Percentiles rank a stretch among this genome's conserved stretches.
phyloP scores from a whole-genome alignment of 441 rosid species.

The Pelargonium cotyledonis region DNA sequence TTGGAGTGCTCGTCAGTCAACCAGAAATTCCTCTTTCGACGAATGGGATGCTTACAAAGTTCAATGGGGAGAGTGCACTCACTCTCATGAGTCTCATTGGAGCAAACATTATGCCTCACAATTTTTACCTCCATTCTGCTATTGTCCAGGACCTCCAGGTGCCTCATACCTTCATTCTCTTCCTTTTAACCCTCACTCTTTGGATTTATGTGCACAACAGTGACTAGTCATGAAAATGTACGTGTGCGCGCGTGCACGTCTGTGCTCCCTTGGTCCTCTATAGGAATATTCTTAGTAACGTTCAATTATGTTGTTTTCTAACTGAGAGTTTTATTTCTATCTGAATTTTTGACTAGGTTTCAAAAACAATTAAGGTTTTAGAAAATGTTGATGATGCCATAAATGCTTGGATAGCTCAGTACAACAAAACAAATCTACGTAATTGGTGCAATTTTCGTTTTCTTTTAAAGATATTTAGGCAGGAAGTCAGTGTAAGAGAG shows the following conservation, averaged over 20 bases:
- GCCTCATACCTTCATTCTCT: slow-evolving; percentile 13
- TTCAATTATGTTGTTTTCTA: not conserved
- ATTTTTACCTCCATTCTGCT: slow-evolving; percentile 91
- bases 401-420: too few species aligned
- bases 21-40: slow-evolving; percentile 63
- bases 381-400: not conserved
- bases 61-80: slow-evolving; percentile 69
- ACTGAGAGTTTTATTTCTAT: not conserved
- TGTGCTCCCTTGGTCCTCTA: not conserved
- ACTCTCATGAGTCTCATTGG: slow-evolving; percentile 96
- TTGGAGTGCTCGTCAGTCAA: slow-evolving; percentile 73
- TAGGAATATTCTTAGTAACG: not conserved
- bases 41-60: slow-evolving; percentile 46
- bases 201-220: too few species aligned
- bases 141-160: slow-evolving; percentile 79
- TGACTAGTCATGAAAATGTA: too few species aligned
- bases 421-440: too few species aligned
- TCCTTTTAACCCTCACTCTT: too few species aligned
- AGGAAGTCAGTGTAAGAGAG: too few species aligned
- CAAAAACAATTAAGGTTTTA: not conserved
- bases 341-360: not conserved
- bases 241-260: not conserved
- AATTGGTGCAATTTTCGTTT: too few species aligned
- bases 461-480: too few species aligned
- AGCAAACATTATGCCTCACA: slow-evolving; percentile 92